phyloP scores from a whole-genome alignment of 805 yeast species.

The Yarrowia osloensis region DNA sequence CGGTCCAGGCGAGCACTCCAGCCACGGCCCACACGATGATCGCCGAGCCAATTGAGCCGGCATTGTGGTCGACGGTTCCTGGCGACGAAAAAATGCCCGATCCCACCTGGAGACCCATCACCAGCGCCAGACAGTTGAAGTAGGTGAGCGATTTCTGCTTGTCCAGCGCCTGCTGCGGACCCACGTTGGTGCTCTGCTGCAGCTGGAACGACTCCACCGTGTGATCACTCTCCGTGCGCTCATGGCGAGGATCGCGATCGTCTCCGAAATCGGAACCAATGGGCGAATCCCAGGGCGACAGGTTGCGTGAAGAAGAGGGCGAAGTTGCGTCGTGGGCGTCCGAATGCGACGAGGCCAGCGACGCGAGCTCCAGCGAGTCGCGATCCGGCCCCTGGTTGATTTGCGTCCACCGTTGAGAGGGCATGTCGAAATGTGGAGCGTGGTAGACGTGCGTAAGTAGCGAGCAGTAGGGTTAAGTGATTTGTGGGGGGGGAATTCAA shows the following conservation, averaged over 20 bases:
- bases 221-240: slow-evolving; percentile 32
- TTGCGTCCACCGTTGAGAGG: slow-evolving; percentile 28
- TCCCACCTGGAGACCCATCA: slow-evolving; percentile 49
- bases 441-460: neutral
- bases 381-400: slow-evolving; percentile 24
- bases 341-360: slow-evolving; percentile 41
- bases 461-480: neutral
- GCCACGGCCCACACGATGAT: slow-evolving; percentile 45
- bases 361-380: slow-evolving; percentile 43
- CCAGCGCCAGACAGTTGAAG: slow-evolving; percentile 45
- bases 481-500: no score
- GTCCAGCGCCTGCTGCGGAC: slow-evolving; percentile 37
- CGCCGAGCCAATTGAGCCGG: slow-evolving; percentile 46
- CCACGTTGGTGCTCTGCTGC: slow-evolving; percentile 35
- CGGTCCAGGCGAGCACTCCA: slow-evolving; percentile 49
- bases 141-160: slow-evolving; percentile 39
- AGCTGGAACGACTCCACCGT: slow-evolving; percentile 36
- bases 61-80: slow-evolving; percentile 43
- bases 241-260: slow-evolving; percentile 32
- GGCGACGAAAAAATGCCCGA: slow-evolving; percentile 50
- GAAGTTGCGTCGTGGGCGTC: slow-evolving; percentile 30
- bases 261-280: slow-evolving; percentile 28
- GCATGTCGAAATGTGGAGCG: neutral
- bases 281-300: slow-evolving; percentile 37
- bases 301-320: slow-evolving; percentile 34